These are phyloP conservation scores for Gynochthodes officinalis DNA, from an alignment of 257 asterid species.

Conservation along the genomic window DNA sequence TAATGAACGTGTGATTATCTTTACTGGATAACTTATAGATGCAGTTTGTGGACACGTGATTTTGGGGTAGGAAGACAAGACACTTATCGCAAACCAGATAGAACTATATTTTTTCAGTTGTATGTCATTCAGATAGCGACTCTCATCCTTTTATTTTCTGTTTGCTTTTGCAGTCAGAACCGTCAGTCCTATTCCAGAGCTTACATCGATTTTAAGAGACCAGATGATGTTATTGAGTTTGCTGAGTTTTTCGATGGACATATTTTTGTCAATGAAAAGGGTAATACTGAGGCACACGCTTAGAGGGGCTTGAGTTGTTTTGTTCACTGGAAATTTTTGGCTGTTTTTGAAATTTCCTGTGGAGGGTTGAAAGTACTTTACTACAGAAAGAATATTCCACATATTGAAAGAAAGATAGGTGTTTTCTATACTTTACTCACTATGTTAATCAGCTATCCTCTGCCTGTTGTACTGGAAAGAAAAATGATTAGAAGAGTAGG, in stretches of 20 bases:
- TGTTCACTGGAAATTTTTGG: conserved; percentile 7
- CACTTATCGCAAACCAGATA: not conserved
- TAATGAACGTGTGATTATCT: not conserved
- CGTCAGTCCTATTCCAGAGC: conserved; percentile 68
- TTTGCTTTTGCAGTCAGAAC: conserved; percentile 70
- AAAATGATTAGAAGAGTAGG: not conserved
- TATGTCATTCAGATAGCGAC: not conserved
- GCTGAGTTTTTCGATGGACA: conserved; percentile 92
- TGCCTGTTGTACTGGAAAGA: not conserved
- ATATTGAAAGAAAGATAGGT: not conserved
- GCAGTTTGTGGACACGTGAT: not conserved
- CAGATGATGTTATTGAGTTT: conserved; percentile 88
- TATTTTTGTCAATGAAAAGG: conserved; percentile 93
- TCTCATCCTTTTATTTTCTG: conserved; percentile 2
- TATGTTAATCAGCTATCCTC: not conserved
- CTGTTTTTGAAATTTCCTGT: not conserved
- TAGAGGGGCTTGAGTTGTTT: conserved; percentile 4
- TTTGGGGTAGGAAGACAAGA: not conserved
- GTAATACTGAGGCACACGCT: conserved; percentile 35
- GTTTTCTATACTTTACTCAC: not conserved
- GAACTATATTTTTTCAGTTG: not conserved
- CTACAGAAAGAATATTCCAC: not conserved
- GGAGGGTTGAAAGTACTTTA: not conserved
- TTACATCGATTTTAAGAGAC: conserved; percentile 64
- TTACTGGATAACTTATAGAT: not conserved